These are phyloP conservation scores for Euphorbia peplus DNA, from an alignment of 345 rosid genomes.

Conservation along the genomic window DNA sequence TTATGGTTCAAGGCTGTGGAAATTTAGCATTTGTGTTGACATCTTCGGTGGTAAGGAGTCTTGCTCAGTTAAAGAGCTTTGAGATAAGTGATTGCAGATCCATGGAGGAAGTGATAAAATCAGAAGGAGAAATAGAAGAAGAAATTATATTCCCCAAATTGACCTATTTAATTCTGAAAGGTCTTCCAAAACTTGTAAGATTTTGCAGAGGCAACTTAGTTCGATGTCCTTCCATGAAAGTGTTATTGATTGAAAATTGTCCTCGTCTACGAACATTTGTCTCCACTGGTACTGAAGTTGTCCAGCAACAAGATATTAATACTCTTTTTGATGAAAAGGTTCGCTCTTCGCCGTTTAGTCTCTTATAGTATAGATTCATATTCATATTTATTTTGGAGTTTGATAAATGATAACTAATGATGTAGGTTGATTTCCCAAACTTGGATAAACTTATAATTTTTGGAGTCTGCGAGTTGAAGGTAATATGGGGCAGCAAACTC, in stretches of 20 bases:
- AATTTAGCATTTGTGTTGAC: constrained; percentile 8
- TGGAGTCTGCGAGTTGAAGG: no score
- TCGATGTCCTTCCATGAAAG: constrained; percentile 3
- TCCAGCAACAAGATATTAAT: neutral
- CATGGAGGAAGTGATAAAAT: constrained; percentile 4
- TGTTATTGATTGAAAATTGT: neutral
- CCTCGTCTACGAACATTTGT: constrained; percentile 1
- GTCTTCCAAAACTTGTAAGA: constrained; percentile 6
- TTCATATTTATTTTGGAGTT: no score
- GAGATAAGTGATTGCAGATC: neutral
- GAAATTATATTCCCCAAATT: constrained; percentile 5
- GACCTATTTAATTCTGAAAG: neutral
- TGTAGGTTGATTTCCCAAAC: no score
- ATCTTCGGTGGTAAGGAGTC: neutral
- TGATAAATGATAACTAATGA: no score
- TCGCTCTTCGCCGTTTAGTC: neutral
- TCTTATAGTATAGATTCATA: no score
- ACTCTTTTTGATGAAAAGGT: neutral
- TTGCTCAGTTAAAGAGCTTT: constrained; percentile 1
- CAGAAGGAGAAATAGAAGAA: neutral
- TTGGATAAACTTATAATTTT: no score
- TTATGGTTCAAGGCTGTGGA: neutral
- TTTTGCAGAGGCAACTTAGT: neutral
- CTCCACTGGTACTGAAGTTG: neutral
- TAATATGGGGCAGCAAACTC: no score